Base-by-base conservation (phyloP, 495 filamentous ascomycete genomes). In the Collariella sp. region DNA sequence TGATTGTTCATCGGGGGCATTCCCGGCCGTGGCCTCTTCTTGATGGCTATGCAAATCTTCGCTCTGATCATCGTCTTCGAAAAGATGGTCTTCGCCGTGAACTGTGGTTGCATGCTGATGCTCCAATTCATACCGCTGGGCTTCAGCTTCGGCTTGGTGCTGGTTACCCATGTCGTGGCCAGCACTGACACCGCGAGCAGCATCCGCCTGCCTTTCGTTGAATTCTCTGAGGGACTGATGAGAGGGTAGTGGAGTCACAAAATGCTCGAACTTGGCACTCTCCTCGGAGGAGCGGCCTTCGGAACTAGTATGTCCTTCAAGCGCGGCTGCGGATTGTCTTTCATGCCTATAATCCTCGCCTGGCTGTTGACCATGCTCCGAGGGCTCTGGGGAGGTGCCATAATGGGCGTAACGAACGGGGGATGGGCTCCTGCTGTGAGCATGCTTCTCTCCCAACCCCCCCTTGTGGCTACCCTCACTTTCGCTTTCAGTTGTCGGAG, bases 21-120 rank as follows among this genome's bases (percentile, higher is more conserved):
- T 4, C 16, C 51, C 38, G 5, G 19, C 36, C 1, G 44, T 38
- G 2, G 39, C 7, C 1, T 52, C 23, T n/a, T 46, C 35, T 13
- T 29, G 1, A 2, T 15, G 10, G 19, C 18, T 11, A 26, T 11
- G 23, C 1, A 31, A 23, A 7, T 26, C 48, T 24, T 57, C 57
- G 20, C 58, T 59, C 12, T 51, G 40, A 16, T 57, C 56, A 11
- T 63, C 62, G 33, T 64, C 51, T 16, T 65, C 58, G 41, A 67
- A 65, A 13, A 62, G 46, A 10, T 55, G 49, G 20, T 61, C 60
- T 5, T 61, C 42, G 3, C 62, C 66, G 11, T 63, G 48, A n/a
- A 64, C 63, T 0, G 63, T 64, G 15, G 61, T 58, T 0, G 52
- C 50, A 16, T 62, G 51, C 20, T 58, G 59, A 23, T 62, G 46